These are phyloP conservation scores for Vicia faba DNA, from an alignment of 306 rosid species.

Conservation along the genomic window DNA sequence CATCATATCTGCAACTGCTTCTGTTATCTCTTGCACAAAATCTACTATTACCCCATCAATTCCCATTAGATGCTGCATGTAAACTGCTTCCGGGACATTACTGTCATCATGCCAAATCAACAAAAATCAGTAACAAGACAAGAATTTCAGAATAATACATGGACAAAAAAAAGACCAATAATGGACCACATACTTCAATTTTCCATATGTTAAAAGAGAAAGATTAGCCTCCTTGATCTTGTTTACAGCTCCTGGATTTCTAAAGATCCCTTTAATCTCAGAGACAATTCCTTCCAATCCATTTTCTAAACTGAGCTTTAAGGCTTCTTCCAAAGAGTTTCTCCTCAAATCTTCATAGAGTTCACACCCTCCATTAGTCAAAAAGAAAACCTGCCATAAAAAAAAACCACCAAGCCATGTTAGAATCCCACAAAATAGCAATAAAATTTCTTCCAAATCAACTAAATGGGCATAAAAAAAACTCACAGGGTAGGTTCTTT, in stretches of 20 bases:
- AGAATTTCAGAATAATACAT: background rate
- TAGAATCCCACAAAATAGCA: background rate
- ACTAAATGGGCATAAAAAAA: background rate
- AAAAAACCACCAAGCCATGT: background rate
- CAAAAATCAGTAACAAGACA: background rate
- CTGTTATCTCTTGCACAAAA: constrained; percentile 75
- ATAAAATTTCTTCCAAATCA: background rate
- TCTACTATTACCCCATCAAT: constrained; percentile 90
- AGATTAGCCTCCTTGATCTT: constrained; percentile 82
- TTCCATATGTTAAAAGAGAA: constrained; percentile 77
- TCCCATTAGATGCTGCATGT: constrained; percentile 92
- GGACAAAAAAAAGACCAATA: background rate
- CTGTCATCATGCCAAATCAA: constrained; percentile 44
- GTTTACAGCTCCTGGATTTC: constrained; percentile 66
- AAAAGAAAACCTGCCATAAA: constrained; percentile 70
- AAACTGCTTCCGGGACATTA: constrained; percentile 86
- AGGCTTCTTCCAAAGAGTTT: constrained; percentile 91
- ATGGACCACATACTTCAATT: constrained; percentile 61
- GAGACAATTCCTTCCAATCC: constrained; percentile 90
- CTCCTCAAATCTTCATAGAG: constrained; percentile 76
- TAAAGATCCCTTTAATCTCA: constrained; percentile 70
- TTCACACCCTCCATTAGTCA: constrained; percentile 86
- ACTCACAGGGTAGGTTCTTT: constrained; percentile 68
- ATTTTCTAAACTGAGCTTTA: constrained; percentile 75
- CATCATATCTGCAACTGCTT: constrained; percentile 60